A percentile compares a stretch with the other conserved stretches of the same genome.
phyloP scores from a whole-genome alignment of 768 basidiomycete genomes.

The Russula ochroleuca region DNA sequence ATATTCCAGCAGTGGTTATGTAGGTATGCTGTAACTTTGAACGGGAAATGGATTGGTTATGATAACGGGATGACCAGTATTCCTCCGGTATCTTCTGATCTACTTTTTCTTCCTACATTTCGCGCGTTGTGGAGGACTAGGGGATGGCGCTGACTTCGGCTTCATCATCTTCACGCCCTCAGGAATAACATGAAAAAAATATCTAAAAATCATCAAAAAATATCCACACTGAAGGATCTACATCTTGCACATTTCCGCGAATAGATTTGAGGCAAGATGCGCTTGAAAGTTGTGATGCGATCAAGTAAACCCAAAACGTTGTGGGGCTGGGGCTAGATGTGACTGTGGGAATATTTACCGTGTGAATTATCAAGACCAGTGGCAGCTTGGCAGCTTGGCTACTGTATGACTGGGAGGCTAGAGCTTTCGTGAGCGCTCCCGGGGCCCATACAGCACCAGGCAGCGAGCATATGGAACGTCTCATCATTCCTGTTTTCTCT shows the following conservation, averaged over 20 bases:
- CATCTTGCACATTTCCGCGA: background rate
- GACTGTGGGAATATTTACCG: background rate
- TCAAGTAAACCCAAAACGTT: too few species aligned
- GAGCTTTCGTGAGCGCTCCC: background rate
- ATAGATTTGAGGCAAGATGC: background rate
- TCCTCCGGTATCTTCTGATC: too few species aligned
- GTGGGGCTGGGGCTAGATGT: background rate
- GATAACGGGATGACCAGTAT: too few species aligned
- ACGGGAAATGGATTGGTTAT: too few species aligned
- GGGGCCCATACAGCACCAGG: background rate
- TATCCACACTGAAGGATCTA: background rate
- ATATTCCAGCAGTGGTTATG: background rate
- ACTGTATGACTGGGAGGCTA: background rate
- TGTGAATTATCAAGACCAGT: background rate
- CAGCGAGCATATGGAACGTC: conserved; percentile 8
- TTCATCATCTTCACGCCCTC: too few species aligned
- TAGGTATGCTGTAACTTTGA: too few species aligned
- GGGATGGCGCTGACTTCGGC: too few species aligned
- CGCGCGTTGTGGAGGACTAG: too few species aligned
- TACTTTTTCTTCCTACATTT: too few species aligned
- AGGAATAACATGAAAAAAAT: too few species aligned
- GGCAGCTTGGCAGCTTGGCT: too few species aligned
- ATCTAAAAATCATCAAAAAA: background rate
- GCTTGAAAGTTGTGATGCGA: too few species aligned
- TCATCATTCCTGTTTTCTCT: conserved; percentile 49